phyloP scores from a whole-genome alignment of 2,329 filamentous ascomycete genomes.

The Tolypocladium capitatum region DNA sequence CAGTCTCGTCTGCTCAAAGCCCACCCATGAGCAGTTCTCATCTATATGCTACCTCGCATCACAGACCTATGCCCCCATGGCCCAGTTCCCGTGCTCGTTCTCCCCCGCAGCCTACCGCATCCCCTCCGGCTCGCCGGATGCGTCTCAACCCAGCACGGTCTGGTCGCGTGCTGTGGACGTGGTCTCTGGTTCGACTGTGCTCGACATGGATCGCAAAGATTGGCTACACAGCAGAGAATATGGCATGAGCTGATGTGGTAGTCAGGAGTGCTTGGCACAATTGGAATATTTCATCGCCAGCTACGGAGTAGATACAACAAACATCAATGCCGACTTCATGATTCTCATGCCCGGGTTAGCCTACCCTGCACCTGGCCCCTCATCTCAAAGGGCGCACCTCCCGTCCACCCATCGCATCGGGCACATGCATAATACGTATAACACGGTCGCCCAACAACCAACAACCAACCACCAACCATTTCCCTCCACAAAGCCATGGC shows the following conservation, averaged over 20 bases:
- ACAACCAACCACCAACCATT: no score
- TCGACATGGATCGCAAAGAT: background rate
- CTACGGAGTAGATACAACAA: no score
- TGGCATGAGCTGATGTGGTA: no score
- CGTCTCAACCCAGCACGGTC: conserved; percentile 23
- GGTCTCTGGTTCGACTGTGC: background rate
- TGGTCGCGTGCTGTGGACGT: background rate
- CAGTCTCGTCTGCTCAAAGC: no score
- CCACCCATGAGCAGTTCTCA: no score
- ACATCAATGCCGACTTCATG: no score
- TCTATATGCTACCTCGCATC: no score
- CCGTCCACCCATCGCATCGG: background rate
- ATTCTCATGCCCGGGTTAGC: background rate
- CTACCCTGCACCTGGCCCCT: background rate
- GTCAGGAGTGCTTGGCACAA: no score
- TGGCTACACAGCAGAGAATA: background rate
- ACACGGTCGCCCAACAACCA: no score
- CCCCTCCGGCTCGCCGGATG: conserved; percentile 7
- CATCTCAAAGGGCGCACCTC: background rate
- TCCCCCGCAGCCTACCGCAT: background rate
- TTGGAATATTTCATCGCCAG: no score
- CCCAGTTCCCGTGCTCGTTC: background rate
- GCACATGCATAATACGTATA: background rate
- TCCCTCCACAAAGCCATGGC: conserved; percentile 2
- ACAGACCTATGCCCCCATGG: no score